Conservation (phyloP, 805 yeast genomes). For the Candida berthetii region DNA sequence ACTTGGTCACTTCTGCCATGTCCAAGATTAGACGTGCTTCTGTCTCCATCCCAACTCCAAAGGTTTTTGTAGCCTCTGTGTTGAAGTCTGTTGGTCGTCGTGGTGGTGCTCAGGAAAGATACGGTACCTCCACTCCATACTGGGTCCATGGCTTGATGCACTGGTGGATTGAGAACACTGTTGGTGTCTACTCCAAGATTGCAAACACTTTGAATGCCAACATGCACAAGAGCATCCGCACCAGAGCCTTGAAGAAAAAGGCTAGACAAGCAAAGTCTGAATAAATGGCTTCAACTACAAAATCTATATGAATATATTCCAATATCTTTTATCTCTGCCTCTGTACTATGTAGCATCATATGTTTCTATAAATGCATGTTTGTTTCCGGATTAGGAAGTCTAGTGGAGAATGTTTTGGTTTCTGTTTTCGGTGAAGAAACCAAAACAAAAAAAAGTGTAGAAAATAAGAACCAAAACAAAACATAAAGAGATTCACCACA, state of each 20-base stretch:
- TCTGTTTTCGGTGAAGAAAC: neutral
- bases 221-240: conserved; percentile 78
- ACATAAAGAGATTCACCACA: too few species aligned
- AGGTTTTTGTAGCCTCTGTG: conserved; percentile 67
- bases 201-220: conserved; percentile 63
- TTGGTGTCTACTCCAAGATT: conserved; percentile 73
- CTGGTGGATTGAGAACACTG: conserved; percentile 67
- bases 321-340: neutral
- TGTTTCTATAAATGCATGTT: neutral
- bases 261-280: conserved; percentile 28
- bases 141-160: conserved; percentile 94
- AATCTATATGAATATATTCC: neutral
- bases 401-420: neutral
- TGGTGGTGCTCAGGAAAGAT: conserved; percentile 90
- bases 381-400: conserved; percentile 8
- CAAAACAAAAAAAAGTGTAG: neutral
- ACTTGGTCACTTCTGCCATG: conserved; percentile 92
- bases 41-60: conserved; percentile 73
- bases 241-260: conserved; percentile 75
- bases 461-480: too few species aligned
- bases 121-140: conserved; percentile 82
- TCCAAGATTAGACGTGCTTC: conserved; percentile 84
- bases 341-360: neutral
- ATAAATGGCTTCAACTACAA: conserved; percentile 1
- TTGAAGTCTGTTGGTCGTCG: conserved; percentile 72